These are phyloP conservation scores for Triticum dicoccoides DNA, from an alignment of 176 grass and related monocot genomes.

Conservation along the genomic window DNA sequence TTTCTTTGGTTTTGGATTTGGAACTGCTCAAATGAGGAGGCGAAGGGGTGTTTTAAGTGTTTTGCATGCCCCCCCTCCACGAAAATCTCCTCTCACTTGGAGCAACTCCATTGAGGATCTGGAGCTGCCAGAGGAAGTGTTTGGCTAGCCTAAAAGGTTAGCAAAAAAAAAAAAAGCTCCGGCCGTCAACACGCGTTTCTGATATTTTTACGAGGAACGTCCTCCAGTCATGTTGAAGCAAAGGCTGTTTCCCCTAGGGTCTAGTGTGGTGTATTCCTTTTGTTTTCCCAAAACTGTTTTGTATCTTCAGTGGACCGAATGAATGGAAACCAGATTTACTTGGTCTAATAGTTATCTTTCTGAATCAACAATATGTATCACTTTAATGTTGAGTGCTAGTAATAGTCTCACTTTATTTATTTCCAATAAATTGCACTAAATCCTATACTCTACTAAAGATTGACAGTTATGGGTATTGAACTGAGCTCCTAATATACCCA, in stretches of 20 bases:
- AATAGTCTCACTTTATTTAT: neutral
- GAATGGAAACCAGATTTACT: neutral
- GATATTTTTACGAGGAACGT: conserved; percentile 71
- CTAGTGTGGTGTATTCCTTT: conserved; percentile 40
- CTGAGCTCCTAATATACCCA: neutral
- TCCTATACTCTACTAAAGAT: neutral
- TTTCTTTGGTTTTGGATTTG: conserved; percentile 36
- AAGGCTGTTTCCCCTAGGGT: conserved; percentile 46
- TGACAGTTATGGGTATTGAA: neutral
- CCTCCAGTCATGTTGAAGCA: conserved; percentile 40
- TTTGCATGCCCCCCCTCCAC: neutral
- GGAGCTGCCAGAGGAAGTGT: neutral
- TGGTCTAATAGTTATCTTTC: neutral
- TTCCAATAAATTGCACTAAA: neutral
- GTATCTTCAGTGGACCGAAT: conserved; percentile 35
- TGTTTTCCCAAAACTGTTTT: conserved; percentile 13
- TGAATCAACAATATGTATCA: neutral
- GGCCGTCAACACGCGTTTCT: conserved; percentile 35
- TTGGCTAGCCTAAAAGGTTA: conserved; percentile 7
- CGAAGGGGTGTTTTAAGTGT: conserved; percentile 12
- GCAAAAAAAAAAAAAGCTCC: conserved; percentile 1
- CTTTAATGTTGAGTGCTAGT: neutral
- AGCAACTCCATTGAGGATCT: conserved; percentile 13
- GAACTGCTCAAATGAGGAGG: conserved; percentile 44
- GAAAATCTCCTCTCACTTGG: neutral